Conservation (phyloP, 257 asterid genomes). For the Rhazya stricta region DNA sequence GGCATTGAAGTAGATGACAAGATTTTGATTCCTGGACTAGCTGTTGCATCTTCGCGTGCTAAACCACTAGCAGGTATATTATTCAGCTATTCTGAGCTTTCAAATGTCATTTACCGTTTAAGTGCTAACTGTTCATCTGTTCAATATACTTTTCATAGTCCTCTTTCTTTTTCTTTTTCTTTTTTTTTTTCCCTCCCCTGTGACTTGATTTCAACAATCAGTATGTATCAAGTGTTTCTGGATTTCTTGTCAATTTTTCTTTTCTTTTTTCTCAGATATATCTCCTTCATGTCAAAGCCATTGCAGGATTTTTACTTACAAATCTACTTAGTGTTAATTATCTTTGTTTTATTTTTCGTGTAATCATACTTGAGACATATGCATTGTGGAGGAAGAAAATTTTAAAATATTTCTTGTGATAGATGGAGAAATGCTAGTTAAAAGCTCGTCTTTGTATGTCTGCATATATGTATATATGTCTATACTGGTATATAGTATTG, state of each 20-base stretch:
- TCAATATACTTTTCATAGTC: background rate
- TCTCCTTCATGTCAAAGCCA: background rate
- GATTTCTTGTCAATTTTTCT: background rate
- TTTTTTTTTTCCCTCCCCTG: no score
- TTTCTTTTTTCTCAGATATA: background rate
- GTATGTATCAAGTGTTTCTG: background rate
- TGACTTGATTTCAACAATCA: background rate
- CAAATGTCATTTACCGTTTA: background rate
- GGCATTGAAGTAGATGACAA: conserved; percentile 76
- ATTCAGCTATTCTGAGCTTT: background rate
- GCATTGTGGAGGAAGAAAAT: background rate
- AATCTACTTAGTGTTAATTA: background rate
- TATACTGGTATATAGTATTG: background rate
- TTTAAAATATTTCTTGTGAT: background rate
- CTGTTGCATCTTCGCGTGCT: conserved; percentile 89
- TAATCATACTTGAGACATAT: background rate
- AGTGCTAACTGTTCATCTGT: background rate
- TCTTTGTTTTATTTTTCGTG: no score
- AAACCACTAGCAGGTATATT: conserved; percentile 72
- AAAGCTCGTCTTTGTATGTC: background rate
- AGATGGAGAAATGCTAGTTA: background rate
- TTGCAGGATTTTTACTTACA: background rate
- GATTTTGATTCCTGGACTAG: conserved; percentile 81
- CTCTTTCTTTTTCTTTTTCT: no score
- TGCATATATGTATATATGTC: background rate